Percentiles rank a stretch among this genome's conserved stretches.
Evolutionary conservation across 2,329 filamentous ascomycete species (phyloP).

Genomic region (Fusarium transvaalense): DNA sequence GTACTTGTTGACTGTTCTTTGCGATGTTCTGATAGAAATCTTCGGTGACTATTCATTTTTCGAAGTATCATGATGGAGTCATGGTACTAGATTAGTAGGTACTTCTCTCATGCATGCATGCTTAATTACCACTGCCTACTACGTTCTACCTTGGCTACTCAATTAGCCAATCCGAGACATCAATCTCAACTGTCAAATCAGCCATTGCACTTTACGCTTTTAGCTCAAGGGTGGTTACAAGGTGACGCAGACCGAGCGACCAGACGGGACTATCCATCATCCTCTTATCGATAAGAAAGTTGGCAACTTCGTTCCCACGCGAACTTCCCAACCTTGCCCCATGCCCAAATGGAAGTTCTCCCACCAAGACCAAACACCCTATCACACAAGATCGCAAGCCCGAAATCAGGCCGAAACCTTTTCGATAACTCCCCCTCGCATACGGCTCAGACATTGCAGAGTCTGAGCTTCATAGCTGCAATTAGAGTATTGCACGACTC

Average conservation of each 20-base stretch:
- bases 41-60: neutral
- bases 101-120: neutral
- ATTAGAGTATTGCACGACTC: conserved; percentile 13
- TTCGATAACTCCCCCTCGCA: conserved; percentile 1
- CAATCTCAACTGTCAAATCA: neutral
- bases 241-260: conserved; percentile 25
- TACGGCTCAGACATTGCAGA: conserved; percentile 5
- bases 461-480: conserved; percentile 5
- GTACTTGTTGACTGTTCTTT: neutral
- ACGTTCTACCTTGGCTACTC: neutral
- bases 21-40: neutral
- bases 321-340: conserved; percentile 31
- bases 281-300: conserved; percentile 52
- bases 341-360: conserved; percentile 32
- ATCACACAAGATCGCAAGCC: conserved; percentile 43
- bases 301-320: conserved; percentile 37
- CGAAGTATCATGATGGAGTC: neutral
- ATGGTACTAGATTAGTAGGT: too few species aligned
- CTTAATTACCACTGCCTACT: neutral
- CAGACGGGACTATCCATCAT: neutral
- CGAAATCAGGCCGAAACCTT: conserved; percentile 23
- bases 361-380: conserved; percentile 46
- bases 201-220: neutral
- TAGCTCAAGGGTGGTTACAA: neutral
- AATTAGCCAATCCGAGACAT: conserved; percentile 7